Percentiles rank a stretch among this genome's conserved stretches.
Evolutionary conservation across 331 rosid genomes (phyloP).

Genomic region (Arachis monticola): DNA sequence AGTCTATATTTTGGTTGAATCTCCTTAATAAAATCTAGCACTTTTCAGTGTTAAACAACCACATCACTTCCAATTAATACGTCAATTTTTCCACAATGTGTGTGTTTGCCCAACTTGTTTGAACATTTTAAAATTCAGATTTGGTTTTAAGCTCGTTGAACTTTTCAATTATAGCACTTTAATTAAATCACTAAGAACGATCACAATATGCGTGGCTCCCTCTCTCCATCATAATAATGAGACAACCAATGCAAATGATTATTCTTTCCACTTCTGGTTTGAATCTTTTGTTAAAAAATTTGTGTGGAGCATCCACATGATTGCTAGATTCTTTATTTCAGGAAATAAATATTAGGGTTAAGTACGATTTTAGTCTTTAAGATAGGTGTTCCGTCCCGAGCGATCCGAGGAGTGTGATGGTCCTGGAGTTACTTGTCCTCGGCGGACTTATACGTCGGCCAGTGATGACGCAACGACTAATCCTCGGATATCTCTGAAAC

Average conservation of each 20-base stretch:
- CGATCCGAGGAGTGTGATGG: no score
- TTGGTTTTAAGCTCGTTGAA: constrained; percentile 21
- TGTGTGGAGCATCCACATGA: constrained; percentile 45
- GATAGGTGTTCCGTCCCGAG: no score
- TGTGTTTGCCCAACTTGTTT: background rate
- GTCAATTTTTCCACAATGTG: background rate
- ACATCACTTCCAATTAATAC: background rate
- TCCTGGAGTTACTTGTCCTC: no score
- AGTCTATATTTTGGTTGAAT: no score
- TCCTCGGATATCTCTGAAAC: no score
- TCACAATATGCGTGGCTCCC: constrained; percentile 49
- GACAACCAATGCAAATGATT: constrained; percentile 14
- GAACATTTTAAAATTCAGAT: background rate
- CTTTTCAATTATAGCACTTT: constrained; percentile 37
- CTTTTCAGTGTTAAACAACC: no score
- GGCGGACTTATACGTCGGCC: no score
- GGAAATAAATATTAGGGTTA: no score
- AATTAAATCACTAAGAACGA: constrained; percentile 30
- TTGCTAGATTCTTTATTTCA: constrained; percentile 44
- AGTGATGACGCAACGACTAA: no score
- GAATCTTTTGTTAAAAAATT: constrained; percentile 38
- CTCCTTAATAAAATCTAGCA: no score
- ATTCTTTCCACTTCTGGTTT: constrained; percentile 46
- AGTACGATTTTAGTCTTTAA: no score
- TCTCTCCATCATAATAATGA: constrained; percentile 30